Base-by-base conservation (phyloP, 2,329 filamentous ascomycete genomes). In the Colletotrichum australisinense region DNA sequence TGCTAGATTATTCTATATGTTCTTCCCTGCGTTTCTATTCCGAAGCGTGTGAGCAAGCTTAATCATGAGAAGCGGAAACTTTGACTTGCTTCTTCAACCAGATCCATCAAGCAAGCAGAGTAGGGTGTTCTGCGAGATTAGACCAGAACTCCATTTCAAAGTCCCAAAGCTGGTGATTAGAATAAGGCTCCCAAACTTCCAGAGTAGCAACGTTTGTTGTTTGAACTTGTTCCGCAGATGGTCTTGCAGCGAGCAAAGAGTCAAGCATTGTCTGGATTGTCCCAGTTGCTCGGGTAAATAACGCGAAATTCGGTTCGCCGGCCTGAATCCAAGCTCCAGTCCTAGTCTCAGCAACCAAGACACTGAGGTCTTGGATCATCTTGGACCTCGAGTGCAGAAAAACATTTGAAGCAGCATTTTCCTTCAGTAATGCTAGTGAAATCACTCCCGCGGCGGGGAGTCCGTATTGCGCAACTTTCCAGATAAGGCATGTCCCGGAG, bases 81-180 rank as follows among this genome's bases (percentile, higher is more conserved):
- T n/a, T 22, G 16, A 9, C 42, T 49, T n/a, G 8, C 19, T 22
- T n/a, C 19, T n/a, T n/a, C 7, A 49, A 22, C 42, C 8, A 19
- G 38, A 19, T 19, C 14, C 14, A 42, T 49, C 19, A 49, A 49
- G 42, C 7, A 49, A 71, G 59, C 66, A 76, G 53, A 12, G 75
- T 75, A 3, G 75, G 75, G 32, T 76, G 75, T 28, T 76, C 75
- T n/a, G 75, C 75, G 5, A 76, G 67, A 55, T 72, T 73, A 1
- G 72, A 58, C 75, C 75, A 76, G 35, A 76, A 76, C 9, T 73
- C 72, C n/a, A 72, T 71, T 52, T 76, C 75, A 55, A 76, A 76
- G 16, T 75, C 75, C 75, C 75, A 76, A 5, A 64, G 58, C 24
- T 75, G 55, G 14, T 67, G 63, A n/a, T 73, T 67, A 19, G 67